These are phyloP conservation scores for Nemania serpens DNA, from an alignment of 2,329 filamentous ascomycete genomes.

Conservation along the genomic window DNA sequence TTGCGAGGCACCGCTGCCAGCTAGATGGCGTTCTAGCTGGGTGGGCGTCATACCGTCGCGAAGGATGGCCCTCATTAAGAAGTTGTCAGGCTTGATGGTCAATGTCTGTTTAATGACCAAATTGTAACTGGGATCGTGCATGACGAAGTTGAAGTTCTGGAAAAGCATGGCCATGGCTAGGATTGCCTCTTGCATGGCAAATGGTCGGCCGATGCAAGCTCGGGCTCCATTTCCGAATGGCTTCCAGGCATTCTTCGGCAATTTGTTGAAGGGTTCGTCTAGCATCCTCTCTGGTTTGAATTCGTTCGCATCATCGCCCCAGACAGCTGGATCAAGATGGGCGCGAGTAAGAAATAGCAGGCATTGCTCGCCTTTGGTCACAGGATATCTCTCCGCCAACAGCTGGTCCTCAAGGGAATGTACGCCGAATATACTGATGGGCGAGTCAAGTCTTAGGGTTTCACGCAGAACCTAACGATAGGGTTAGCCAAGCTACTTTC, in stretches of 20 bases:
- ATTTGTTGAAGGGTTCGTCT: conserved; percentile 68
- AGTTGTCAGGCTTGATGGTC: conserved; percentile 57
- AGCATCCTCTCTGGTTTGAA: conserved; percentile 76
- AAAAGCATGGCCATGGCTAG: conserved; percentile 61
- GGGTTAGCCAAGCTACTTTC: neutral
- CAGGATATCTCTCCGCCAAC: conserved; percentile 64
- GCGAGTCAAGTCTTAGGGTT: conserved; percentile 64
- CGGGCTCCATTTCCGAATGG: conserved; percentile 75
- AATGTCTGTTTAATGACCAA: conserved; percentile 52
- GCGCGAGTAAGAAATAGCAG: conserved; percentile 55
- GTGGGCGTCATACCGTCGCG: conserved; percentile 52
- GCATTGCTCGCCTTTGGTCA: conserved; percentile 58
- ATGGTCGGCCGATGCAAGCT: conserved; percentile 73
- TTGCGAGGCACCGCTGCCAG: conserved; percentile 36
- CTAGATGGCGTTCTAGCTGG: conserved; percentile 52
- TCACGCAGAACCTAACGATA: conserved; percentile 60
- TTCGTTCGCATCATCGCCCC: conserved; percentile 65
- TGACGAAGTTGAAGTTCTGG: conserved; percentile 65
- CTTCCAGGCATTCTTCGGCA: conserved; percentile 69
- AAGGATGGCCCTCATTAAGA: conserved; percentile 56
- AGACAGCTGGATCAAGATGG: conserved; percentile 68
- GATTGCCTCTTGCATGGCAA: conserved; percentile 75
- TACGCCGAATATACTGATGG: conserved; percentile 63
- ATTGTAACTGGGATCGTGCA: conserved; percentile 59
- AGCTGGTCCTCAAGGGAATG: conserved; percentile 58